Percentiles rank a stretch among this genome's conserved stretches.
These are phyloP conservation scores for Terana coerulea DNA, from an alignment of 768 basidiomycete genomes.

Conservation along the genomic window DNA sequence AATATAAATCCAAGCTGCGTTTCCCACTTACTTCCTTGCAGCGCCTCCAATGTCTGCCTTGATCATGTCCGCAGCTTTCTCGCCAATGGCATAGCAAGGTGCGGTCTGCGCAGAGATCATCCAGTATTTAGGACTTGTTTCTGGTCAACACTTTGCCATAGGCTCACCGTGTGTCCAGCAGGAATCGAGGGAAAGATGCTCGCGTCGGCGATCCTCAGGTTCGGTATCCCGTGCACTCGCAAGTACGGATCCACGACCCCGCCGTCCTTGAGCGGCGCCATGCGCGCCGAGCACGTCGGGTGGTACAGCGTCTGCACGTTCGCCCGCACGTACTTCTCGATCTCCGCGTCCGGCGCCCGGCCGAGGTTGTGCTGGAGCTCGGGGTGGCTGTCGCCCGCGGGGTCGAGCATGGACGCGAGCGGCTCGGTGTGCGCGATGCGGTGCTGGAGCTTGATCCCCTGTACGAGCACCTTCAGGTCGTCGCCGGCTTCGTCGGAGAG, in stretches of 20 bases:
- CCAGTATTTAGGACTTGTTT: neutral
- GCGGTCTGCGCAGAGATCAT: slow-evolving; percentile 6
- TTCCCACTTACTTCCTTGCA: no score
- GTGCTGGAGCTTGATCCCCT: slow-evolving; percentile 35
- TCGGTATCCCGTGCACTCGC: slow-evolving; percentile 38
- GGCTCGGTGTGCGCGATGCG: slow-evolving; percentile 38
- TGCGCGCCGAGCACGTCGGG: slow-evolving; percentile 38
- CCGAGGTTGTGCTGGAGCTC: slow-evolving; percentile 37
- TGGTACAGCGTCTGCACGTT: slow-evolving; percentile 41
- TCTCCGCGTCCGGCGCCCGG: slow-evolving; percentile 28
- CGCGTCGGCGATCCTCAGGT: slow-evolving; percentile 46
- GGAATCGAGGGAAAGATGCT: slow-evolving; percentile 41
- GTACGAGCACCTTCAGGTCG: slow-evolving; percentile 37
- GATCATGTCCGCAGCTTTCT: slow-evolving; percentile 16
- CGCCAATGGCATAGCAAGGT: slow-evolving; percentile 13
- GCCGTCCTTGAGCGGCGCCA: slow-evolving; percentile 31
- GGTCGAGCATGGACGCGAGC: slow-evolving; percentile 33
- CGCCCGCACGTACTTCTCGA: slow-evolving; percentile 31
- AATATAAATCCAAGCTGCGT: no score
- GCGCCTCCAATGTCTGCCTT: neutral
- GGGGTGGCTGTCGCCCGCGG: slow-evolving; percentile 18
- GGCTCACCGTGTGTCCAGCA: slow-evolving; percentile 43
- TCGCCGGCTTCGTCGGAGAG: slow-evolving; percentile 36
- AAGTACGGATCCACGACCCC: slow-evolving; percentile 43
- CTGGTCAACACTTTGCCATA: neutral